A percentile compares a stretch with the other conserved stretches of the same genome.
These are phyloP conservation scores for Tolypocladium ovalisporum DNA, from an alignment of 2,329 filamentous ascomycete genomes.

Conservation along the genomic window DNA sequence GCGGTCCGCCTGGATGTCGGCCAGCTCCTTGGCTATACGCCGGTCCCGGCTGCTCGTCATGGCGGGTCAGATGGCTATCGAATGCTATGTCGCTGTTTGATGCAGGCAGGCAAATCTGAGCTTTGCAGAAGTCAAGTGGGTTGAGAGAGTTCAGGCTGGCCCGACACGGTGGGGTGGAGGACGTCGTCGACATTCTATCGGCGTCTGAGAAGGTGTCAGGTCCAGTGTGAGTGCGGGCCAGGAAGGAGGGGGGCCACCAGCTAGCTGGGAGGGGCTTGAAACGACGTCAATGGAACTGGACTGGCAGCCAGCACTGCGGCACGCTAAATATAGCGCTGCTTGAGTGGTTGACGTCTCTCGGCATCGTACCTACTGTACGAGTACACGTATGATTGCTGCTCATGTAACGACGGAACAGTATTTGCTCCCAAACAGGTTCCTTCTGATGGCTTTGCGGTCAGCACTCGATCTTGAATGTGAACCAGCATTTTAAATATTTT, in stretches of 20 bases:
- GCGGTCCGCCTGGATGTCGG: conserved; percentile 62
- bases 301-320: neutral
- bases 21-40: conserved; percentile 64
- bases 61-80: conserved; percentile 5
- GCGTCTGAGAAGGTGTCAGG: neutral
- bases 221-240: neutral
- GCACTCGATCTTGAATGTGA: too few species aligned
- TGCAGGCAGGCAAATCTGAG: neutral
- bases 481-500: too few species aligned
- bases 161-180: neutral
- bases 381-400: too few species aligned
- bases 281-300: neutral
- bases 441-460: neutral
- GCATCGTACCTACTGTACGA: too few species aligned
- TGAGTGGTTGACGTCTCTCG: too few species aligned
- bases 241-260: neutral
- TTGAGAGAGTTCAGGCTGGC: neutral
- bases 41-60: conserved; percentile 44
- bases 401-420: neutral
- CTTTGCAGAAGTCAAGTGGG: neutral
- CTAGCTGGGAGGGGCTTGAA: neutral
- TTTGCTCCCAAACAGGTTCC: neutral
- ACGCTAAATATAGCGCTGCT: neutral
- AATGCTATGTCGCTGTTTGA: neutral
- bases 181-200: neutral